Conservation (phyloP, 345 rosid genomes). For the Microthlaspi erraticum region DNA sequence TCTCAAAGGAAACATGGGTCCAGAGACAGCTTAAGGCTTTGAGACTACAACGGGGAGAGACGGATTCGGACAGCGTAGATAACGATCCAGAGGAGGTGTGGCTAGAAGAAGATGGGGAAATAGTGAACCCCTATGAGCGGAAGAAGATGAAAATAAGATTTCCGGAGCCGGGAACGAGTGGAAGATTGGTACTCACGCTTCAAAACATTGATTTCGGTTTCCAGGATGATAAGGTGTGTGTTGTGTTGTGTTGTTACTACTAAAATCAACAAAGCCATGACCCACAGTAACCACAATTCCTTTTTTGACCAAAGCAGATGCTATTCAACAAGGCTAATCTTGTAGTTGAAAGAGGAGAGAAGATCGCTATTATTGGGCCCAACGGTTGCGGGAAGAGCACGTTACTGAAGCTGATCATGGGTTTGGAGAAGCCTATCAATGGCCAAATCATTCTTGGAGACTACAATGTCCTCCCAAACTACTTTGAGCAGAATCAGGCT, state of each 20-base stretch:
- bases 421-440: conserved; percentile 64
- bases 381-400: conserved; percentile 98
- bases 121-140: conserved; percentile 89
- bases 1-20: conserved; percentile 75
- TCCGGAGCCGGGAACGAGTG: conserved; percentile 95
- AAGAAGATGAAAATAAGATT: conserved; percentile 95
- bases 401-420: conserved; percentile 84
- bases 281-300: no score
- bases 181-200: conserved; percentile 65
- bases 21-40: conserved; percentile 78
- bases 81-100: conserved; percentile 65
- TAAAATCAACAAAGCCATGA: neutral
- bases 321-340: conserved; percentile 77
- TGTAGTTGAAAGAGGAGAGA: conserved; percentile 80
- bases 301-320: conserved; percentile 51
- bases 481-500: conserved; percentile 99
- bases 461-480: conserved; percentile 92
- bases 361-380: conserved; percentile 88
- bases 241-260: neutral
- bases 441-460: conserved; percentile 87
- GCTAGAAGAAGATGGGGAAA: conserved; percentile 76
- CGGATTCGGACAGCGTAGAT: conserved; percentile 80
- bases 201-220: conserved; percentile 77
- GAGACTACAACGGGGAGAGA: conserved; percentile 92
- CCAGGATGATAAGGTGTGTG: conserved; percentile 66